Evolutionary conservation across 2,329 filamentous ascomycete species (phyloP), one percentile per base, ranked within the genome.

Genomic region (Fusarium sp.): DNA sequence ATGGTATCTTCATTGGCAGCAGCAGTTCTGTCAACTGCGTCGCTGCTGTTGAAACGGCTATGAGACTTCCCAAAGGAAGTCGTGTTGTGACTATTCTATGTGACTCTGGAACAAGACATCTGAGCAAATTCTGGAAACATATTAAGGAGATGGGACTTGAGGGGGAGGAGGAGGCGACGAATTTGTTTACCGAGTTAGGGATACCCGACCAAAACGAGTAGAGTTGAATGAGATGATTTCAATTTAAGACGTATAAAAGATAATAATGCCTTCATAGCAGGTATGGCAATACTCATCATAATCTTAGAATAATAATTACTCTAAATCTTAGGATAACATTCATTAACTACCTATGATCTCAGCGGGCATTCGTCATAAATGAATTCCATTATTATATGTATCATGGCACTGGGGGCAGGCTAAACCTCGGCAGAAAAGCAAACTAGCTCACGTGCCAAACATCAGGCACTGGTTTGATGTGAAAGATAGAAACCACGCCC

Each of bases 1-100:
- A 99, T 79, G 96, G 96, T 10, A 90, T 99, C 54, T 99, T 99
- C 75, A 86, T 94, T 39, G 97, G 96, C 11, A 97, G 94, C 78
- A 97, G 93, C 78, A 97, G 92, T 79, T 92, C 94, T n/a, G 95
- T 99, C 53, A 99, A 99, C 79, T 97, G 94, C 85, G 92, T 93
- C 41, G 93, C 92, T 7, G 92, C 93, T 23, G 90, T 92, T 12
- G 86, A 86, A 50, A 85, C 91, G 6, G 92, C 92, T 26, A 85
- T 90, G 76, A 82, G 83, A 41, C 80, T 94, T 65, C 87, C 88
- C 7, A 77, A 81, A 54, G 86, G 84, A 16, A 91, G 91, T 62
- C 85, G 84, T 31, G 88, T 97, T 41, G 92, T 94, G n/a, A 96
- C 93, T 0, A 84, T 97, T n/a, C 81, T 96, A 10, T 96, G 93